Evolutionary conservation across 257 asterid species (phyloP).

Genomic region (Capsicum baccatum): DNA sequence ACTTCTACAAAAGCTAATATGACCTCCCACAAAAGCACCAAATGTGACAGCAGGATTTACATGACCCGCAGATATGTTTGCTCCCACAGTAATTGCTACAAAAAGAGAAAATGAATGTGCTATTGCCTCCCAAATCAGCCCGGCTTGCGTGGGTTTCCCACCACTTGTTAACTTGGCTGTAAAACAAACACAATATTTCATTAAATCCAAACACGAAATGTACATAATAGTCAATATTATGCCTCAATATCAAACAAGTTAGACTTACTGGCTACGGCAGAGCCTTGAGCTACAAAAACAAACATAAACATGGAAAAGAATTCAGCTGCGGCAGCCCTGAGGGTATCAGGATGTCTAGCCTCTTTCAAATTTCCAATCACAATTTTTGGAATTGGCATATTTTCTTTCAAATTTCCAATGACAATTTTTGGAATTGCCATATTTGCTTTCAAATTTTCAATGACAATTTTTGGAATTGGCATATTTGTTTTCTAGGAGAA

Average conservation of each 20-base stretch:
- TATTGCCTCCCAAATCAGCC: slow-evolving; percentile 60
- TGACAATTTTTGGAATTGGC: too few relatives aligned
- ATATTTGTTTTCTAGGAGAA: not conserved
- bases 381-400: slow-evolving; percentile 68
- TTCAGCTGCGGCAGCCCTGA: slow-evolving; percentile 77
- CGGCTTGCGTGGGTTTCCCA: slow-evolving; percentile 64
- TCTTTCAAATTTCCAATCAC: slow-evolving; percentile 34
- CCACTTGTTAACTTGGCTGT: slow-evolving; percentile 63
- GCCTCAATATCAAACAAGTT: not conserved
- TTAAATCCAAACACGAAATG: too few relatives aligned
- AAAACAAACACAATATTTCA: not conserved
- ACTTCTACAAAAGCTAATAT: slow-evolving; percentile 56
- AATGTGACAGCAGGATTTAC: not conserved
- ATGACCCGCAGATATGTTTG: slow-evolving; percentile 79
- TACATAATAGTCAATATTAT: not conserved
- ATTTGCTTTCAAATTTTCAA: not conserved
- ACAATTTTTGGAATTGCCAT: slow-evolving; percentile 65
- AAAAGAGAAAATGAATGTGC: slow-evolving; percentile 81
- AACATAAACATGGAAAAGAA: slow-evolving; percentile 76
- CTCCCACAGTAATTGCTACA: slow-evolving; percentile 72
- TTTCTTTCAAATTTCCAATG: not conserved
- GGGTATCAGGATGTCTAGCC: slow-evolving; percentile 65
- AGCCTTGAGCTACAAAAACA: slow-evolving; percentile 79
- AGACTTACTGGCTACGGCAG: slow-evolving; percentile 77
- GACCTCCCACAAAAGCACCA: slow-evolving; percentile 79